Percentiles rank a stretch among this genome's conserved stretches.
phyloP scores from a whole-genome alignment of 2,329 filamentous ascomycete species.

The Fusarium solani-melongenae region DNA sequence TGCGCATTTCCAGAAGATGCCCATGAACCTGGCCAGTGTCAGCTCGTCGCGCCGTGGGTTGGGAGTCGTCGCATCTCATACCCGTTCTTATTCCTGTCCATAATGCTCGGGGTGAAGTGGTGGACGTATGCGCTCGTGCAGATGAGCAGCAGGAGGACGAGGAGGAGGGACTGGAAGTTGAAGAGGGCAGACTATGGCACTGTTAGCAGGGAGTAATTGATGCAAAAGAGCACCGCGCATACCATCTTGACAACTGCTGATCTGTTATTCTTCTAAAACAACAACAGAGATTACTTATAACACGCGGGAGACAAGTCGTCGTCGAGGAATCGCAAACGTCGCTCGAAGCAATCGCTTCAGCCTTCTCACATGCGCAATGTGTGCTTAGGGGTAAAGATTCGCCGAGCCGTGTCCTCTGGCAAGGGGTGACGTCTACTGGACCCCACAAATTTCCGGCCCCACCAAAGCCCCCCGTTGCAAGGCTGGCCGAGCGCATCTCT shows the following conservation, averaged over 20 bases:
- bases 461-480: conserved; percentile 25
- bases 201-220: conserved; percentile 19
- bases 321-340: conserved; percentile 5
- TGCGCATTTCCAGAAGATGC: conserved; percentile 96
- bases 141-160: conserved; percentile 93
- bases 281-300: background rate
- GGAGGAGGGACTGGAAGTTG: conserved; percentile 97
- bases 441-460: conserved; percentile 38
- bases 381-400: conserved; percentile 53
- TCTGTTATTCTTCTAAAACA: background rate
- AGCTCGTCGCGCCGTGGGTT: conserved; percentile 10
- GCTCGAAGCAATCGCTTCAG: conserved; percentile 14
- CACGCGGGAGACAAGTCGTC: conserved; percentile 6
- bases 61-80: conserved; percentile 54
- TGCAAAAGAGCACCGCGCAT: background rate
- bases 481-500: conserved; percentile 23
- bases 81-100: conserved; percentile 95
- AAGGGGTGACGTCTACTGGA: conserved; percentile 36
- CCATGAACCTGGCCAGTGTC: conserved; percentile 68
- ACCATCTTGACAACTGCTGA: conserved; percentile 42
- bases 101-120: conserved; percentile 86
- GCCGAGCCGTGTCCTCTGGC: conserved; percentile 43
- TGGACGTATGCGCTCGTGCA: conserved; percentile 97
- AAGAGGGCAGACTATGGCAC: conserved; percentile 85
- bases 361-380: conserved; percentile 41